These are phyloP conservation scores for Jaenimonas drosophilae DNA, from an alignment of 208 protist species.

Conservation along the genomic window DNA sequence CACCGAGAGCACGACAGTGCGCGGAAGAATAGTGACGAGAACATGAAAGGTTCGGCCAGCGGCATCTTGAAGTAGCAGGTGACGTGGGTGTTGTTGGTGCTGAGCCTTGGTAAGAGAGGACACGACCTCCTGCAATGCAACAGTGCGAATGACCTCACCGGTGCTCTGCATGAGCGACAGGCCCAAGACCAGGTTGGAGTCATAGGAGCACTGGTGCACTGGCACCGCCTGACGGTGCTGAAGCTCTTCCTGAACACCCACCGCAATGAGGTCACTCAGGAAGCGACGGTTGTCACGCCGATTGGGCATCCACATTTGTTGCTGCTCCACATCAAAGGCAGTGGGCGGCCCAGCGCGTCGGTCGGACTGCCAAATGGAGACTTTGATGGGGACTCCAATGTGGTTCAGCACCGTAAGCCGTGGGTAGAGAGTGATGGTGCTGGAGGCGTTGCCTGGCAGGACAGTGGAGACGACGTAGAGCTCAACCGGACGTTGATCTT, in stretches of 20 bases:
- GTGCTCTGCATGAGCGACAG: slow-evolving; percentile 26
- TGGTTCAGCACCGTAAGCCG: slow-evolving; percentile 63
- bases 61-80: slow-evolving; percentile 33
- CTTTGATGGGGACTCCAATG: slow-evolving; percentile 43
- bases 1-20: slow-evolving; percentile 61
- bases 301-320: not conserved
- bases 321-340: slow-evolving; percentile 10
- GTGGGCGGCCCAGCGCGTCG: slow-evolving; percentile 26
- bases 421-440: slow-evolving; percentile 46
- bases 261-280: slow-evolving; percentile 27
- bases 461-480: slow-evolving; percentile 42
- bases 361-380: slow-evolving; percentile 53
- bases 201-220: slow-evolving; percentile 7
- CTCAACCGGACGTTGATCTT: slow-evolving; percentile 29
- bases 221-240: slow-evolving; percentile 38
- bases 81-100: slow-evolving; percentile 40
- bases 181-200: not conserved
- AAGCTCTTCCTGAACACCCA: slow-evolving; percentile 40
- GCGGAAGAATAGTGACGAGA: slow-evolving; percentile 47
- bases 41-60: slow-evolving; percentile 53
- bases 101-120: slow-evolving; percentile 24
- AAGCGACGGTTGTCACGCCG: slow-evolving; percentile 4
- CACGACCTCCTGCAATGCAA: slow-evolving; percentile 19
- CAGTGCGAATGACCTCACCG: slow-evolving; percentile 35
- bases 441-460: slow-evolving; percentile 31